Evolutionary conservation across 441 rosid species (phyloP), one percentile per base, ranked within the genome.

Genomic region (Gossypium trilobum): DNA sequence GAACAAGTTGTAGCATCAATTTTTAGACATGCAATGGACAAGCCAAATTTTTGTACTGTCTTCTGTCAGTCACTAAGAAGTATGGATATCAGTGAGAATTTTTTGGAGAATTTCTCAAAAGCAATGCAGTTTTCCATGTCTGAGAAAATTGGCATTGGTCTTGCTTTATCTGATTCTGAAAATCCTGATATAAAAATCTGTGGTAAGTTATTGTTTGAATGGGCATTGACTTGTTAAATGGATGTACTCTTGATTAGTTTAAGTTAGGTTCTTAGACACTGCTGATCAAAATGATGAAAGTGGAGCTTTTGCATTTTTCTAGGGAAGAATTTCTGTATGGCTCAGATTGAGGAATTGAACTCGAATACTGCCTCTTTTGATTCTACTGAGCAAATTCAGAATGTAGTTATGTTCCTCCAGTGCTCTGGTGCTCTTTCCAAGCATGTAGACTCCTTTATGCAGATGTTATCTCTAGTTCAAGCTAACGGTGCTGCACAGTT

Each of bases 261-360:
- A 78, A 20, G 7, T 6, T 68, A 23, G 4, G 20, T 42, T 73
- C 25, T 17, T 16, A 33, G 42, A 2, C 10, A 29, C 42, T 0
- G 17, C 22, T 70, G 75, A 48, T 72, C 11, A 14, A 14, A 67
- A 33, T 71, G 67, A 65, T 70, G 50, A 63, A 54, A 57, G 33
- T 66, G 44, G 55, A 27, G 51, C 9, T 60, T 51, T 70, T 46
- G 1, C 64, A 56, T 46, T 56, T 78, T 77, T 74, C 4, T 79
- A 95, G 99, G 91, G 54, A 88, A 85, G 83, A 91, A 86, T 70
- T 86, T 90, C 51, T 85, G 90, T 55, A 71, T 93, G 80, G 82
- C 89, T 78, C 82, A 79, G 83, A 81, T 93, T 60, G 95, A 93
- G 76, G 82, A 89, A 46, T 76, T 93, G 76, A 79, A 78, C 62